Evolutionary conservation across 257 asterid genomes (phyloP).

Genomic region (Gentiana dahurica): DNA sequence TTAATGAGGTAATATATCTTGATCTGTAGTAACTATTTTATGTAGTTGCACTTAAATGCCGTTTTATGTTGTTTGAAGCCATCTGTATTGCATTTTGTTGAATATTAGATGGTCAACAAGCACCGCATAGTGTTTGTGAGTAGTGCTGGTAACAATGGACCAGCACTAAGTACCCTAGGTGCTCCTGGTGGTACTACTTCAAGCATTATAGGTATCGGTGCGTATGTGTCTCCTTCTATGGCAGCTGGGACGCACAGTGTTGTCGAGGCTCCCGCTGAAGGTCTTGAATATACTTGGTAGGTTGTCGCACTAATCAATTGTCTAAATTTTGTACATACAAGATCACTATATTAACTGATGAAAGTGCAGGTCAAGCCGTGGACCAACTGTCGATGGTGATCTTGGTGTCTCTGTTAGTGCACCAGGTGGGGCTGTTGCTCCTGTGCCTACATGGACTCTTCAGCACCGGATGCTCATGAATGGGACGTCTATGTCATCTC

Average conservation of each 20-base stretch:
- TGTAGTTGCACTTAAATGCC: neutral
- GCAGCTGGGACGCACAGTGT: constrained; percentile 93
- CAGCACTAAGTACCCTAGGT: constrained; percentile 94
- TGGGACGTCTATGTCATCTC: constrained; percentile 99
- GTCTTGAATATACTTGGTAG: constrained; percentile 96
- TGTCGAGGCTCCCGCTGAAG: constrained; percentile 92
- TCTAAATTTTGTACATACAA: constrained; percentile 5
- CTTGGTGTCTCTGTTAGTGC: constrained; percentile 93
- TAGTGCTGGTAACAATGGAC: constrained; percentile 96
- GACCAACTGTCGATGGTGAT: constrained; percentile 96
- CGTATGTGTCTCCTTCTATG: constrained; percentile 97
- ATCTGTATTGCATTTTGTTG: neutral
- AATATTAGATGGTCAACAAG: constrained; percentile 72
- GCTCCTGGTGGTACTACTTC: constrained; percentile 99
- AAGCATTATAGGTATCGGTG: constrained; percentile 96
- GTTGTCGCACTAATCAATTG: neutral
- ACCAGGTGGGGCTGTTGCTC: constrained; percentile 99
- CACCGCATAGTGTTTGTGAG: constrained; percentile 76
- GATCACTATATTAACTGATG: constrained; percentile 18
- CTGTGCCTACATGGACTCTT: constrained; percentile 99
- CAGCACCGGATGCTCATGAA: constrained; percentile 96
- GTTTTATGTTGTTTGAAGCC: neutral
- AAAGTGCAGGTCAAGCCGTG: constrained; percentile 95
- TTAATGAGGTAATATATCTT: constrained; percentile 60
- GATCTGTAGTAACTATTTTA: constrained; percentile 1